Conservation (phyloP, 768 basidiomycete genomes). For the Rhodotorula toruloides region DNA sequence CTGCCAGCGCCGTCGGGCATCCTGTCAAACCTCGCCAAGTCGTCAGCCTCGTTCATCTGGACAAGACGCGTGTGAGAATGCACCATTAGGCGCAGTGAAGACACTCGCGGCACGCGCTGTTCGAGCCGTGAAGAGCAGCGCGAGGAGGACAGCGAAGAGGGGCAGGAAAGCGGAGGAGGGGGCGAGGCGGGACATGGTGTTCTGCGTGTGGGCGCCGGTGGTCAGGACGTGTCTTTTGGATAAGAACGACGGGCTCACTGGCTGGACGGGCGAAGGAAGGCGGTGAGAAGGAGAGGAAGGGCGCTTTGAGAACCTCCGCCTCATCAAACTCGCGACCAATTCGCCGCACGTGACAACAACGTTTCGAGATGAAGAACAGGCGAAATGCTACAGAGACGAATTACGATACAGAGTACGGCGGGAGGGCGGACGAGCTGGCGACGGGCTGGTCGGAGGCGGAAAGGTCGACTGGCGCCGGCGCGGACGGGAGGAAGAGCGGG, state of each 20-base stretch:
- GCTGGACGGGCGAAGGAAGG: too few species aligned
- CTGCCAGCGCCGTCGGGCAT: slow-evolving; percentile 6
- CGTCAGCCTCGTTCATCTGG: not conserved
- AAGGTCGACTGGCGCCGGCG: slow-evolving; percentile 2
- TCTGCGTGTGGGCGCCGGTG: too few species aligned
- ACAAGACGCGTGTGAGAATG: not conserved
- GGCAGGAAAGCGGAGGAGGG: not conserved
- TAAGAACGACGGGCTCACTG: too few species aligned
- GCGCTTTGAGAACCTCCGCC: too few species aligned
- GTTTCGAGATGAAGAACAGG: not conserved
- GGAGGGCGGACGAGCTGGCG: not conserved
- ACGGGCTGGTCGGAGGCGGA: not conserved
- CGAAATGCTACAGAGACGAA: not conserved
- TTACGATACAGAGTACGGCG: not conserved
- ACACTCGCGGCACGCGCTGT: not conserved
- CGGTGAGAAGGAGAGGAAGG: not conserved
- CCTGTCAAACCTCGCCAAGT: not conserved
- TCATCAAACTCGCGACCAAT: too few species aligned
- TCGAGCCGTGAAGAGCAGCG: slow-evolving; percentile 3
- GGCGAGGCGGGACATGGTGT: not conserved
- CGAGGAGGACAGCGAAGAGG: not conserved
- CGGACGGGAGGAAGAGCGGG: slow-evolving; percentile 20
- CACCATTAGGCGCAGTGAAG: slow-evolving; percentile 6
- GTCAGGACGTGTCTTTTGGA: not conserved
- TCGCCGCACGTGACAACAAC: not conserved